These are phyloP conservation scores for Friedmanniomyces endolithicus DNA, from an alignment of 495 filamentous ascomycete species.

Conservation along the genomic window DNA sequence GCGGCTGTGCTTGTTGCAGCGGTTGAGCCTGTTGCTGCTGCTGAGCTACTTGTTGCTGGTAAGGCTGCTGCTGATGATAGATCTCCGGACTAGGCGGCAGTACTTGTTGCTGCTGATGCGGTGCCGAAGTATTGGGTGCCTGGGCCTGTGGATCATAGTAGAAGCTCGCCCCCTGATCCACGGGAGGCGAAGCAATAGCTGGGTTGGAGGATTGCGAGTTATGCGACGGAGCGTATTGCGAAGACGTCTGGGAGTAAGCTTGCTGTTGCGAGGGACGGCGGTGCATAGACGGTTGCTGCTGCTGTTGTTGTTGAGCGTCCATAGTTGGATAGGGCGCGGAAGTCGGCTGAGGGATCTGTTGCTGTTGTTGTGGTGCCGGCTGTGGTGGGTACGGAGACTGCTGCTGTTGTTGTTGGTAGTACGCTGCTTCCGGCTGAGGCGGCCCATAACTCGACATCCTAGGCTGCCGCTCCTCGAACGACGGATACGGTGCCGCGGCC, in stretches of 20 bases:
- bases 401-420: constrained; percentile 8
- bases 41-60: constrained; percentile 14
- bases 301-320: constrained; percentile 17
- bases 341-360: constrained; percentile 19
- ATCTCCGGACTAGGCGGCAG: constrained; percentile 23
- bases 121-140: neutral
- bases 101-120: neutral
- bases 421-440: constrained; percentile 12
- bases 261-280: constrained; percentile 8
- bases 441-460: neutral
- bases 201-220: constrained; percentile 17
- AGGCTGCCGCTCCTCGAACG: constrained; percentile 23
- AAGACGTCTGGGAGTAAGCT: constrained; percentile 6
- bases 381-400: constrained; percentile 20
- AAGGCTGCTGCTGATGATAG: constrained; percentile 17
- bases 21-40: constrained; percentile 15
- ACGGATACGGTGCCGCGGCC: constrained; percentile 24
- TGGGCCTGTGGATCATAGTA: constrained; percentile 27
- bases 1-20: neutral
- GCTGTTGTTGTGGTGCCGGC: constrained; percentile 20
- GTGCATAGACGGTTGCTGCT: constrained; percentile 7
- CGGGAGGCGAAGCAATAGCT: constrained; percentile 5
- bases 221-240: constrained; percentile 24
- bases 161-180: constrained; percentile 21
- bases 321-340: constrained; percentile 19